These are phyloP conservation scores for Candida alai DNA, from an alignment of 805 yeast species.

Conservation along the genomic window DNA sequence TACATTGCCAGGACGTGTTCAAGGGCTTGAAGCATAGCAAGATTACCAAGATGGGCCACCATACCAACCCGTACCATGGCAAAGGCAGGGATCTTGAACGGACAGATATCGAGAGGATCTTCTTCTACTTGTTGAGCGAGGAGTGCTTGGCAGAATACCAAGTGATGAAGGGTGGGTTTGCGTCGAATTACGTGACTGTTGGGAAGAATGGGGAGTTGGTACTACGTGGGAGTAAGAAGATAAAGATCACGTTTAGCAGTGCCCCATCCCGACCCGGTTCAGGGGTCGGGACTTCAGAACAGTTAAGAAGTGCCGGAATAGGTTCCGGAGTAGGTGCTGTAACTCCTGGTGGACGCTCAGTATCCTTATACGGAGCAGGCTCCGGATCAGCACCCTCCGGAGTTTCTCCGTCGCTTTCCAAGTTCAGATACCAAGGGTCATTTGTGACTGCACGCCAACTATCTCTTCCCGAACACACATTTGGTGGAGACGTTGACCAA, in stretches of 20 bases:
- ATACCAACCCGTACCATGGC: constrained; percentile 61
- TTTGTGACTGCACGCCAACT: constrained; percentile 18
- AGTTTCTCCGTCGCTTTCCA: not conserved
- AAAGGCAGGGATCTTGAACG: constrained; percentile 61
- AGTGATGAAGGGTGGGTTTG: constrained; percentile 71
- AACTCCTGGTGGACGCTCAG: not conserved
- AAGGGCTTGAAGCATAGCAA: constrained; percentile 67
- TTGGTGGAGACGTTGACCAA: constrained; percentile 15
- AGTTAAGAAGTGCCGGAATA: not conserved
- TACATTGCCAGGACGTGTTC: constrained; percentile 79
- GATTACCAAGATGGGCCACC: constrained; percentile 60
- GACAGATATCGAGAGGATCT: constrained; percentile 74
- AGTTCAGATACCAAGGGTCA: constrained; percentile 17
- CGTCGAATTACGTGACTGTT: constrained; percentile 64
- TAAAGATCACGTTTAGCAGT: constrained; percentile 50
- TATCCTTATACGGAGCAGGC: not conserved
- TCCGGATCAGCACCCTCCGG: not conserved
- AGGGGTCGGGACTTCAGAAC: not conserved
- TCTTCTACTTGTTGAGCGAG: constrained; percentile 69
- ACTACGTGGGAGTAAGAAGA: constrained; percentile 38
- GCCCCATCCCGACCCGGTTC: constrained; percentile 2
- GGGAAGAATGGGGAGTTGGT: constrained; percentile 57
- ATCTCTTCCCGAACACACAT: constrained; percentile 17
- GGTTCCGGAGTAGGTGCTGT: not conserved
- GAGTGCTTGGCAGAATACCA: constrained; percentile 68